Conservation (phyloP, 352 stramenopile species). For the Pelagophyceae sp. region DNA sequence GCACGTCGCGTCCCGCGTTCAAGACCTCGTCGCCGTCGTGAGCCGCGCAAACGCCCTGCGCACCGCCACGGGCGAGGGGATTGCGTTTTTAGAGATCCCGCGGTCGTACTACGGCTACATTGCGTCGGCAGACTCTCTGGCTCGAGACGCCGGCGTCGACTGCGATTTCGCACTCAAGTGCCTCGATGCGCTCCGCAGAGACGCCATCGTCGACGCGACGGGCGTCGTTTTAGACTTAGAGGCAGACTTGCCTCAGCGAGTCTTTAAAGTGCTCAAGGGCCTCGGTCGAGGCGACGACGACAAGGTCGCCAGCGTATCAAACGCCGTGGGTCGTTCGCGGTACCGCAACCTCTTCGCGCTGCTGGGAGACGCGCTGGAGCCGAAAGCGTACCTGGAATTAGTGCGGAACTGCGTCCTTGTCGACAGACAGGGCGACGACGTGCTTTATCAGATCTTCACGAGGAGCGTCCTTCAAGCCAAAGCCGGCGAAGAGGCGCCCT, state of each 20-base stretch:
- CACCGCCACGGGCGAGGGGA: constrained; percentile 50
- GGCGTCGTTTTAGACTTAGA: too few species aligned
- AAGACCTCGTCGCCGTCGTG: constrained; percentile 55
- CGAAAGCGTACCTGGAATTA: constrained; percentile 52
- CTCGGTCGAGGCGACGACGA: constrained; percentile 22
- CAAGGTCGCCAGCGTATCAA: constrained; percentile 29
- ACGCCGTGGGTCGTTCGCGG: constrained; percentile 43
- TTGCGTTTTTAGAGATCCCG: constrained; percentile 61
- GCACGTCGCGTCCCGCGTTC: constrained; percentile 55
- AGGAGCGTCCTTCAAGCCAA: constrained; percentile 54
- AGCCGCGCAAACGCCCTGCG: constrained; percentile 51
- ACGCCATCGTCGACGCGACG: constrained; percentile 23
- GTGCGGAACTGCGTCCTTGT: constrained; percentile 59
- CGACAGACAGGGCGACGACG: constrained; percentile 54
- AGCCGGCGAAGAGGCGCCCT: constrained; percentile 52
- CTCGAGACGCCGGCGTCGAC: constrained; percentile 15
- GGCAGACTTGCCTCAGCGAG: too few species aligned
- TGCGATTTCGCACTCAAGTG: not conserved
- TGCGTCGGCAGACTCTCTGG: constrained; percentile 31
- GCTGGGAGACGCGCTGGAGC: constrained; percentile 48
- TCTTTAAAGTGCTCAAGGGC: too few species aligned
- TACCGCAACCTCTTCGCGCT: constrained; percentile 58
- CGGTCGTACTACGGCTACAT: constrained; percentile 58
- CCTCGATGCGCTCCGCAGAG: not conserved
- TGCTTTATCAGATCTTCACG: constrained; percentile 67